Evolutionary conservation across 129 eudicot species (phyloP), one percentile per base, ranked within the genome.

Genomic region (Escallonia herrerae): DNA sequence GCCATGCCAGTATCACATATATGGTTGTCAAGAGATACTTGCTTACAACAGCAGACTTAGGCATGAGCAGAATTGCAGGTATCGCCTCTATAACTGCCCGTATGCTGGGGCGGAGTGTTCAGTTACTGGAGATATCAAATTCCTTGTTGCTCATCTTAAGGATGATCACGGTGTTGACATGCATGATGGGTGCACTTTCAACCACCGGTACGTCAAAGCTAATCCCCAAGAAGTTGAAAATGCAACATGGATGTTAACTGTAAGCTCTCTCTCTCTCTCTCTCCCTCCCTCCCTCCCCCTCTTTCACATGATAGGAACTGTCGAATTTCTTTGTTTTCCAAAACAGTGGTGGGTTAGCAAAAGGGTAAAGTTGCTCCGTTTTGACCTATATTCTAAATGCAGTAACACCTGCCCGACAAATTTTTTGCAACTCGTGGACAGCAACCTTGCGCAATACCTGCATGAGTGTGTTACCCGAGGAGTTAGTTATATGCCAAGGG

Each of bases 181-280:
- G 78, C 85, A 80, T 67, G 71, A 75, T 60, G 85, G 85, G 37
- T 71, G 81, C 74, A 80, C 85, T 4, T 80, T 80, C 54, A 76
- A 76, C 57, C 81, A 80, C 67, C 78, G 81, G 10, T 80, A 80
- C 67, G 78, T 75, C 51, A 75, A 80, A 75, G 71, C 84, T 43
- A 75, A 80, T 39, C 80, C 84, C 6, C 77, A 62, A 40, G 80
- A 75, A 68, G 85, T 80, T 53, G 85, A 76, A 60, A 80, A 80
- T 43, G 81, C 85, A 7, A 80, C 80, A 39, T 80, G 85, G 85
- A 76, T 80, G 85, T 22, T 80, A 64, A 80, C 85, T 15, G 81
- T 75, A 71, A 75, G 78, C 41, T 22, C 8, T 59, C 14, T 63
- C 60, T 73, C 55, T 54, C n/a, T n/a, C n/a, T n/a, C n/a, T n/a